phyloP scores from a whole-genome alignment of 306 rosid species.

The Quercus wislizeni region DNA sequence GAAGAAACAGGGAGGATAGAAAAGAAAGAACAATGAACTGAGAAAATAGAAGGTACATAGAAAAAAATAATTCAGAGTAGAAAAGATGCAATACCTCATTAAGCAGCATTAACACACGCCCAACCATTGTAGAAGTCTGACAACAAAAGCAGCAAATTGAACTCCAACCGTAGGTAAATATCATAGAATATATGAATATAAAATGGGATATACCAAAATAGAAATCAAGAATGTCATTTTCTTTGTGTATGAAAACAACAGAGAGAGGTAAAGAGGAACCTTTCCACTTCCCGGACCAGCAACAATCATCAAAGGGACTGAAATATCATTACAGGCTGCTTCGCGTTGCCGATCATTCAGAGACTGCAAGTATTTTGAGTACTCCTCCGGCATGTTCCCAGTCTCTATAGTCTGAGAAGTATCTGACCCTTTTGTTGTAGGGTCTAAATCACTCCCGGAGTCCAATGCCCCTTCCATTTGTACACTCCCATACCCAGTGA shows the following conservation, averaged over 20 bases:
- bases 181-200: neutral
- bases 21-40: neutral
- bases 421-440: conserved; percentile 22
- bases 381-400: conserved; percentile 71
- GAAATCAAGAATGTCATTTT: neutral
- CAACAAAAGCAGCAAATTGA: conserved; percentile 28
- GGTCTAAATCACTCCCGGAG: conserved; percentile 23
- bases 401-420: conserved; percentile 13
- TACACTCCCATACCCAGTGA: conserved; percentile 13
- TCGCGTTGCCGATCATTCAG: conserved; percentile 82
- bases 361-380: conserved; percentile 54
- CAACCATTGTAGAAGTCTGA: conserved; percentile 98
- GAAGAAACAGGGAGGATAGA: neutral
- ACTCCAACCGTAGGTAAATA: conserved; percentile 4
- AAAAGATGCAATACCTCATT: conserved; percentile 56
- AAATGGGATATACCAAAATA: neutral
- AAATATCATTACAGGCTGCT: conserved; percentile 80
- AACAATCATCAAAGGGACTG: conserved; percentile 73
- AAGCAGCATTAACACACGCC: conserved; percentile 84
- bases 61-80: conserved; percentile 3
- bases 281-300: conserved; percentile 99
- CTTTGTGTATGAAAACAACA: neutral
- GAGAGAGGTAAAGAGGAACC: conserved; percentile 36
- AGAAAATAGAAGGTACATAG: conserved; percentile 1
- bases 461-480: conserved; percentile 27